Evolutionary conservation across 2,329 filamentous ascomycete genomes (phyloP).

Genomic region (Aureobasidium mangrovei): DNA sequence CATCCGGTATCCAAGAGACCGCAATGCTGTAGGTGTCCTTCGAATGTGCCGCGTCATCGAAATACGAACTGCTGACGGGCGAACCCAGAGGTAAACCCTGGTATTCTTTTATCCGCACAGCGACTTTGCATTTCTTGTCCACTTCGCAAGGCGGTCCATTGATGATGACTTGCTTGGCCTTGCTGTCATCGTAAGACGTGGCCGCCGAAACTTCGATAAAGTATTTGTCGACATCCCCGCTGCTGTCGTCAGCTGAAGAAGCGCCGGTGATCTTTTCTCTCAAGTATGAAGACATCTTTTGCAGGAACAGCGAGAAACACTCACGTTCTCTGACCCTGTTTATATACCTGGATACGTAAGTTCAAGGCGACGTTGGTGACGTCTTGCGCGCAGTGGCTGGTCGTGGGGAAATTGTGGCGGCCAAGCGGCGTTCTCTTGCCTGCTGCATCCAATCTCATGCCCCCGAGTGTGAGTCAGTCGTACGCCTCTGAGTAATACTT

Average conservation of each 20-base stretch:
- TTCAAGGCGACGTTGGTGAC: too few species aligned
- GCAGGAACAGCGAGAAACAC: background rate
- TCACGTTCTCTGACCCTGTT: background rate
- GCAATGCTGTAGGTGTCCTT: constrained; percentile 78
- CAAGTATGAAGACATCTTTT: constrained; percentile 20
- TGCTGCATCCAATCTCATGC: too few species aligned
- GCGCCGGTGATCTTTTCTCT: constrained; percentile 17
- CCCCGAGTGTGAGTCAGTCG: too few species aligned
- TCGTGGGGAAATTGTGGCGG: too few species aligned
- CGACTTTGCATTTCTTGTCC: constrained; percentile 57
- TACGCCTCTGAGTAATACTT: too few species aligned
- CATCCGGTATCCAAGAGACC: constrained; percentile 65
- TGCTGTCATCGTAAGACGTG: constrained; percentile 58
- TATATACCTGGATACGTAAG: too few species aligned
- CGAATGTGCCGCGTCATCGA: constrained; percentile 58
- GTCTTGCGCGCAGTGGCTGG: too few species aligned
- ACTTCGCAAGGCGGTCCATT: constrained; percentile 56
- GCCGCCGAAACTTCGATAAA: constrained; percentile 75
- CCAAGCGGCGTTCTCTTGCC: too few species aligned
- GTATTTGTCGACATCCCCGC: constrained; percentile 50
- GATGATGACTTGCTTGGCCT: constrained; percentile 63
- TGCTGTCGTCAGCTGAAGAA: constrained; percentile 17
- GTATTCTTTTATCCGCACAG: constrained; percentile 64
- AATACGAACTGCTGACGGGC: constrained; percentile 62
- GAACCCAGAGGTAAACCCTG: constrained; percentile 58